Evolutionary conservation across 352 stramenopile species (phyloP), one percentile per base, ranked within the genome.

Genomic region (Albugo laibachii): DNA sequence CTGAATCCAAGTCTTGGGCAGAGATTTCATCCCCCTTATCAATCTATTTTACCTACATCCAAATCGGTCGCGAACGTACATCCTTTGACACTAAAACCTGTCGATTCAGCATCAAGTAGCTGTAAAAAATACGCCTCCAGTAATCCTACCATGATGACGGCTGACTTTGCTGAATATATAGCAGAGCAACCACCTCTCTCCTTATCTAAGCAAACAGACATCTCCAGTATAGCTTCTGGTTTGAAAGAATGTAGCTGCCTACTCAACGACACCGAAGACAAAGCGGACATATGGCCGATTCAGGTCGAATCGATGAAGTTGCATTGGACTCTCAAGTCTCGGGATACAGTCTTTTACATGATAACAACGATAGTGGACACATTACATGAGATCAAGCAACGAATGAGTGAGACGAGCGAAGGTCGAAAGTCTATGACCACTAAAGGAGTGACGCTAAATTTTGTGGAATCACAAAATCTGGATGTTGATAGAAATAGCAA

Each of bases 251-350:
- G 4, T 69, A 73, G 41, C 46, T 86, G 8, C 59, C 62, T 54
- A 13, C 53, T 86, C 8, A 86, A 83, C 42, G 62, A 59, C 12
- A 55, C 70, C n/a, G 72, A 69, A 13, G 37, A 81, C 1, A 79
- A 80, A 41, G 73, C 83, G 43, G 73, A 71, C 0, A 83, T 71
- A 0, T 66, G 69, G 34, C 76, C 76, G 1, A 85, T 88, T 24
- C 76, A 88, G 64, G 61, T 88, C 0, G 73, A 88, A 39, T 72
- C 75, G 0, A 83, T 86, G 69, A 80, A 79, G 44, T 51, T 89
- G 1, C 47, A 85, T 6, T 89, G 77, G 77, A 86, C 73, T 1
- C 54, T 89, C 36, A 66, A 81, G 48, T 82, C 73, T 13, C 65
- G 77, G 21, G 74, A 89, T 47, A 63, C 58, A 10, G 57, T 76